These are phyloP conservation scores for Cercophora samala DNA, from an alignment of 495 filamentous ascomycete genomes.

Conservation along the genomic window DNA sequence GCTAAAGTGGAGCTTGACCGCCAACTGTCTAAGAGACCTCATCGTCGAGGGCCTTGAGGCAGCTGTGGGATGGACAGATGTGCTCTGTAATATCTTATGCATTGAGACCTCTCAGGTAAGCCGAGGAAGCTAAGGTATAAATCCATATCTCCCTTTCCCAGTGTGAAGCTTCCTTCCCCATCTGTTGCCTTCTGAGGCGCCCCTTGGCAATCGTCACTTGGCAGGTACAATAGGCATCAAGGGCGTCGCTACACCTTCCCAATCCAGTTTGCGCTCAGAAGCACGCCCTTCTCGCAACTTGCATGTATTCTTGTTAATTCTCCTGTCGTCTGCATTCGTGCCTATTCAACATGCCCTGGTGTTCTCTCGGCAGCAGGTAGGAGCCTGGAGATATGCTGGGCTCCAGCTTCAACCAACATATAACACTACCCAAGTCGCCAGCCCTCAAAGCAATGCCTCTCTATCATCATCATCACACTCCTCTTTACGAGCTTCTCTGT, in stretches of 20 bases:
- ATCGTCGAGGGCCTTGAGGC: no score
- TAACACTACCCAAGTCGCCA: not conserved
- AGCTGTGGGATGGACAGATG: no score
- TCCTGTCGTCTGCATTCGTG: not conserved
- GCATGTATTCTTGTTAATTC: not conserved
- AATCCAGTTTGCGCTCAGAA: no score
- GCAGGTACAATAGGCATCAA: not conserved
- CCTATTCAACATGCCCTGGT: not conserved
- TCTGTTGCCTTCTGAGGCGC: not conserved
- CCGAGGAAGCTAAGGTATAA: not conserved
- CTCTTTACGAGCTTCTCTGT: not conserved
- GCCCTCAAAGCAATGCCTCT: not conserved
- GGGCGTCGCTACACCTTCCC: not conserved
- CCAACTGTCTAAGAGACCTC: no score
- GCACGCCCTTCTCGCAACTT: no score
- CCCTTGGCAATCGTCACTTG: not conserved
- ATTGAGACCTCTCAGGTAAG: no score
- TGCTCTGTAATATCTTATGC: no score
- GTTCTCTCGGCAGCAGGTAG: no score
- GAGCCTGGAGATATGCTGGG: not conserved
- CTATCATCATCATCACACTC: not conserved
- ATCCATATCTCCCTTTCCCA: not conserved
- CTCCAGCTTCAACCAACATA: not conserved
- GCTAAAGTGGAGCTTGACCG: not conserved
- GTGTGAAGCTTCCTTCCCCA: not conserved